Percentiles rank a stretch among this genome's conserved stretches.
Evolutionary conservation across 306 rosid genomes (phyloP).

Genomic region (Alnus glutinosa): DNA sequence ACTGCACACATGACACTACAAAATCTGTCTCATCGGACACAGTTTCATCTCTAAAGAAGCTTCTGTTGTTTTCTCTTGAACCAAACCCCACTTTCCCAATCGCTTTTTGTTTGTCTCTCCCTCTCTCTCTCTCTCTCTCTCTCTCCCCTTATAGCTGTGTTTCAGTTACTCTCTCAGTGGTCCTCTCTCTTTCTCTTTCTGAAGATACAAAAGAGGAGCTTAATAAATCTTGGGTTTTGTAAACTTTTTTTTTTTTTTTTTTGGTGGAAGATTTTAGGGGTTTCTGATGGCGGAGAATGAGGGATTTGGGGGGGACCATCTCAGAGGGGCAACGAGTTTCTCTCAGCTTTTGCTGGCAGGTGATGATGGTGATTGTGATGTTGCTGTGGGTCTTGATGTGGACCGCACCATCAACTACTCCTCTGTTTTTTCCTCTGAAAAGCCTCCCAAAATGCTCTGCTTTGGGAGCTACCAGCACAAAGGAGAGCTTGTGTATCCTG

Average conservation of each 20-base stretch:
- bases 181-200: background rate
- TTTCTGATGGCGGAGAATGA: conserved; percentile 51
- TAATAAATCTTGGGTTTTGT: background rate
- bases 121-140: background rate
- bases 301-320: conserved; percentile 51
- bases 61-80: conserved; percentile 33
- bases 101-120: background rate
- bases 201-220: background rate
- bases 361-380: conserved; percentile 30
- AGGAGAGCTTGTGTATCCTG: conserved; percentile 12
- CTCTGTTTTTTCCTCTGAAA: conserved; percentile 37
- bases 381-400: conserved; percentile 27
- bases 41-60: conserved; percentile 15
- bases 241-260: too few relatives aligned
- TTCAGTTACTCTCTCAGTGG: background rate
- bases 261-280: background rate
- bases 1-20: too few relatives aligned
- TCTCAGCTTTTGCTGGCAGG: conserved; percentile 72
- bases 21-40: background rate
- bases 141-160: conserved; percentile 6
- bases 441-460: conserved; percentile 70
- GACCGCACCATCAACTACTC: conserved; percentile 27
- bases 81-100: background rate
- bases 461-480: conserved; percentile 40
- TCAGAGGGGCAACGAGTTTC: conserved; percentile 52